A percentile compares a stretch with the other conserved stretches of the same genome.
Conservation (phyloP, 164 flowering plant species). For the Taxillus chinensis region DNA sequence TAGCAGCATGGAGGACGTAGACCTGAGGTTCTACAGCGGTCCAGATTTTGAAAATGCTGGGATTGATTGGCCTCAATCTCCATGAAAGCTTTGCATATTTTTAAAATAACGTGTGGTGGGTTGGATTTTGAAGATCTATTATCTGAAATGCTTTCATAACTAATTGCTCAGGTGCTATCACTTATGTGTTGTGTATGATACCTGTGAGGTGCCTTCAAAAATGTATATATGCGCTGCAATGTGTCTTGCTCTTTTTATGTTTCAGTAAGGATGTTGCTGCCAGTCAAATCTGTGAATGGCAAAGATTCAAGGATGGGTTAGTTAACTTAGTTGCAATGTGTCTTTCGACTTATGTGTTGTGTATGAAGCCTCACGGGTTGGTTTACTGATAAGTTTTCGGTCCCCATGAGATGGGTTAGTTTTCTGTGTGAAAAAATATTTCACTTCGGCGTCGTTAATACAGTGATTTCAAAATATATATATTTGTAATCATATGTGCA, state of each 20-base stretch:
- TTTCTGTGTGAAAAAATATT: no score
- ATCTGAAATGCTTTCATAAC: no score
- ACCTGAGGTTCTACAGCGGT: slow-evolving; percentile 39
- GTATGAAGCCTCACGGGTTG: no score
- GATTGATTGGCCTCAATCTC: slow-evolving; percentile 35
- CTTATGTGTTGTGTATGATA: not conserved
- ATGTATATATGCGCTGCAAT: not conserved
- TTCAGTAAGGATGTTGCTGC: not conserved
- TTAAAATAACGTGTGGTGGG: no score
- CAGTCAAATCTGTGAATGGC: not conserved
- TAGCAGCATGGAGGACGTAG: slow-evolving; percentile 29
- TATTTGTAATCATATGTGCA: no score
- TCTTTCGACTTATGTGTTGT: no score
- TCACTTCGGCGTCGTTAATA: no score
- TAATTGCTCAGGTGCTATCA: not conserved
- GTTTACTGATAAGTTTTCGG: no score
- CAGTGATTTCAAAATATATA: no score
- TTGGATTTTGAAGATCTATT: no score
- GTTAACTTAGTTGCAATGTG: no score
- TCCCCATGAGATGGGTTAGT: no score
- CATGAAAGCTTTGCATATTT: not conserved
- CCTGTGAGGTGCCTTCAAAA: not conserved
- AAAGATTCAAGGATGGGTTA: not conserved
- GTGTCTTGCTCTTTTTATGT: not conserved
- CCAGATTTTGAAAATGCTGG: slow-evolving; percentile 18